phyloP scores from a whole-genome alignment of 1,284 basidiomycete genomes.

The Ganoderma lucidum region DNA sequence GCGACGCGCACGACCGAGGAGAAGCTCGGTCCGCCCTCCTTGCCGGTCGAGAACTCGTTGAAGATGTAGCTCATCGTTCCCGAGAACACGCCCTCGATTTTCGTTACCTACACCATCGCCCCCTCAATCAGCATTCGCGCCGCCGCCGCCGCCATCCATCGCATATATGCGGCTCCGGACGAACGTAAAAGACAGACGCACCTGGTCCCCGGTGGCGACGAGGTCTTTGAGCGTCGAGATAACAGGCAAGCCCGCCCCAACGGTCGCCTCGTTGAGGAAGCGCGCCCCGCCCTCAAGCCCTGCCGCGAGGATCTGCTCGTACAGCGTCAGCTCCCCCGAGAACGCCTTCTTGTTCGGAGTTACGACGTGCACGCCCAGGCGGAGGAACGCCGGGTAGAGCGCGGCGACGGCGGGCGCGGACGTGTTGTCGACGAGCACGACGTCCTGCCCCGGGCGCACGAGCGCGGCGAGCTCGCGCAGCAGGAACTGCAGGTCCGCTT shows the following conservation, averaged over 20 bases:
- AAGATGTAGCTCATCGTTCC: conserved; percentile 99
- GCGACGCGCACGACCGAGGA: conserved; percentile 91
- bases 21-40: conserved; percentile 72
- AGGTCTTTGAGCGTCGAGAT: conserved; percentile 93
- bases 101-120: conserved; percentile 59
- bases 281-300: conserved; percentile 65
- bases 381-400: conserved; percentile 86
- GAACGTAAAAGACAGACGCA: conserved; percentile 40
- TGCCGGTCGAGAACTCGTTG: conserved; percentile 89
- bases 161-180: background rate
- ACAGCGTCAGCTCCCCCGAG: conserved; percentile 80
- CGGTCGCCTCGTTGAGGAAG: conserved; percentile 92
- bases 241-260: conserved; percentile 95
- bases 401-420: conserved; percentile 86
- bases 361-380: conserved; percentile 85
- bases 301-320: conserved; percentile 72
- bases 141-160: background rate
- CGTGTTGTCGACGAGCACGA: conserved; percentile 94
- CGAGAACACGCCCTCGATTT: conserved; percentile 90
- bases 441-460: conserved; percentile 58
- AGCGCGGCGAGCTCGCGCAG: conserved; percentile 54
- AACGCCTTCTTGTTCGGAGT: conserved; percentile 99
- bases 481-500: conserved; percentile 55
- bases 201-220: conserved; percentile 92
- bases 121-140: conserved; percentile 5